These are phyloP conservation scores for Pythium sp. DNA, from an alignment of 352 stramenopile genomes.

Conservation along the genomic window DNA sequence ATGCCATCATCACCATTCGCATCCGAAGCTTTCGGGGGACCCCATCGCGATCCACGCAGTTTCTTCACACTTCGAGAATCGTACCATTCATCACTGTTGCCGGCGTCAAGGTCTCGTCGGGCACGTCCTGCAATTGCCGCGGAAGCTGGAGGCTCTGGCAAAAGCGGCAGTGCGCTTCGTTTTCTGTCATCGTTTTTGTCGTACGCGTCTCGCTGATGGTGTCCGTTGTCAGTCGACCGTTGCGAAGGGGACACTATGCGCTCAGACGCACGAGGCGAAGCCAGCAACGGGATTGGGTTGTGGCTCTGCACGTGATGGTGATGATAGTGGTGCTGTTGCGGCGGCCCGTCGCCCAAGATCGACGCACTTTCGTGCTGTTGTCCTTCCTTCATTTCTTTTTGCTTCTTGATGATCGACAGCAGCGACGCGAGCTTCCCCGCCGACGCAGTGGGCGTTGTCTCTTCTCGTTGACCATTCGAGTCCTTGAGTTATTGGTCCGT, in stretches of 20 bases:
- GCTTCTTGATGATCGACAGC: constrained; percentile 82
- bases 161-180: constrained; percentile 4
- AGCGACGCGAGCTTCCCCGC: constrained; percentile 68
- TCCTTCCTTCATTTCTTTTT: constrained; percentile 52
- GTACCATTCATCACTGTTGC: constrained; percentile 26
- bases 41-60: constrained; percentile 65
- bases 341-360: constrained; percentile 9
- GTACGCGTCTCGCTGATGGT: constrained; percentile 6
- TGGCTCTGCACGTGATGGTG: neutral
- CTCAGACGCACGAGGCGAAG: constrained; percentile 1
- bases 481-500: constrained; percentile 17
- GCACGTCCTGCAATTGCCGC: constrained; percentile 14
- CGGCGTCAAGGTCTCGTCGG: constrained; percentile 24
- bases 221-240: neutral
- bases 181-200: constrained; percentile 9
- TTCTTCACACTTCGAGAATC: constrained; percentile 58
- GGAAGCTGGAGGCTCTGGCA: constrained; percentile 15
- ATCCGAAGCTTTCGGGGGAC: constrained; percentile 42
- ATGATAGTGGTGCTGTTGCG: neutral
- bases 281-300: constrained; percentile 4
- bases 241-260: constrained; percentile 6
- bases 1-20: constrained; percentile 18
- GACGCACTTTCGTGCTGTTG: constrained; percentile 13
- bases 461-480: constrained; percentile 16
- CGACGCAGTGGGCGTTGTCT: constrained; percentile 37